Evolutionary conservation across 2,329 filamentous ascomycete genomes (phyloP).

Genomic region (Fusarium sp.): DNA sequence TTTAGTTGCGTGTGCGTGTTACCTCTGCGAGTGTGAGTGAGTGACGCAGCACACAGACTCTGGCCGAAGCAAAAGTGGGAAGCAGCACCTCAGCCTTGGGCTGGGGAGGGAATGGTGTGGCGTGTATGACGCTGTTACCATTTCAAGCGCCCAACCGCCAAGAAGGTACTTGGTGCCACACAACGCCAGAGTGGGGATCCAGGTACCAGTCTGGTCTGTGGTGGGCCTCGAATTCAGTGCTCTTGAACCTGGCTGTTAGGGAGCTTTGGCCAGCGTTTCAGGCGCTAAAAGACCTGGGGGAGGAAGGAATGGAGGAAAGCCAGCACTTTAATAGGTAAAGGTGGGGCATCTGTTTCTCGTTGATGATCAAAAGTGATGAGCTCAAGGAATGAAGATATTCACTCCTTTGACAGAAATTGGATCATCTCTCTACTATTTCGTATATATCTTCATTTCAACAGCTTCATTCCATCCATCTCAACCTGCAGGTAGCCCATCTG

Average conservation of each 20-base stretch:
- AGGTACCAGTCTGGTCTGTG: constrained; percentile 1
- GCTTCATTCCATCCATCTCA: neutral
- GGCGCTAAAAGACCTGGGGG: neutral
- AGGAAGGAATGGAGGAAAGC: neutral
- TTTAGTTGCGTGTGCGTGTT: constrained; percentile 22
- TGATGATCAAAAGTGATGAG: neutral
- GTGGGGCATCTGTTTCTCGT: constrained; percentile 7
- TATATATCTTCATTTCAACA: neutral
- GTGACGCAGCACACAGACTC: constrained; percentile 31
- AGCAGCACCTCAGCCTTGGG: constrained; percentile 23
- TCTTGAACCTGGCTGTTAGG: neutral
- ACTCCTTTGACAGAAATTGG: neutral
- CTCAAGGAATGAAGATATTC: neutral
- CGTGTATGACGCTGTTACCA: constrained; percentile 40
- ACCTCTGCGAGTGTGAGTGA: constrained; percentile 18
- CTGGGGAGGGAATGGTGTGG: constrained; percentile 35
- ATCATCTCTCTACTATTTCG: neutral
- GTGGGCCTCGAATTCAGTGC: constrained; percentile 5
- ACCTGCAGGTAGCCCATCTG: neutral
- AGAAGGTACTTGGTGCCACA: constrained; percentile 23
- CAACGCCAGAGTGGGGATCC: neutral
- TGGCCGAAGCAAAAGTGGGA: constrained; percentile 41
- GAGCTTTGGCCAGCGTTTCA: constrained; percentile 11
- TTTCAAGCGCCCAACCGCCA: neutral
- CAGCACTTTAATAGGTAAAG: neutral